Base-by-base conservation (phyloP, 1,139 yeast genomes). In the Yamadazyma taylorii region DNA sequence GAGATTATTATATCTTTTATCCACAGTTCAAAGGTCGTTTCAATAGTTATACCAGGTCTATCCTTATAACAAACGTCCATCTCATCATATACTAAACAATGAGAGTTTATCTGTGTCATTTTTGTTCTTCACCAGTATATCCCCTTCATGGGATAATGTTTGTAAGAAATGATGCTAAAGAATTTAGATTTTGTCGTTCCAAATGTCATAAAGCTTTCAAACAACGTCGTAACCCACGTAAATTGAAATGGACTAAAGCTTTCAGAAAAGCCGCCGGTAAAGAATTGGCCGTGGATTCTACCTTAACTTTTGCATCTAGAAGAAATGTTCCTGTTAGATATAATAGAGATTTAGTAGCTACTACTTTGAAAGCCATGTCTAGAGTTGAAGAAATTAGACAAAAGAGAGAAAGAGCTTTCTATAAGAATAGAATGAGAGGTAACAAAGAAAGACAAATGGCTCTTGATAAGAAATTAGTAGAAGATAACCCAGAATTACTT, bases 251-350 rank as follows among this genome's bases (percentile, higher is more conserved):
- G 98, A 92, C 98, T 43, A 92, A 94, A 67, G 97, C 98, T 1
- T 92, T 94, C 78, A 83, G 99, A 72, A 92, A 92, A 66, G 96
- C 97, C 43, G 97, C 97, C 36, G 99, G 99, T 56, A 92, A 92
- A 65, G 99, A 92, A 63, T 79, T 92, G 75, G 97, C 95, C 34
- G 97, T 92, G 43, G 99, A 92, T 60, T 85, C 96, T 11, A 90
- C 98, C 6, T 78, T 92, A 58, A 87, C 97, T 1, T 92, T 94
- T 65, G 96, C 96, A 43, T 89, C 95, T 46, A 86, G 97, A 71
- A 86, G 98, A 75, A 90, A 94, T 58, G 95, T 92, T 38, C 99
- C 98, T 32, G 97, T 92, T 37, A 81, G 98, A 65, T 92, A 92
- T 69, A 92, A 94, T 73, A 81, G 99, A 71, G 97, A 92, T 58